A percentile compares a stretch with the other conserved stretches of the same genome.
These are phyloP conservation scores for Pezicula radicicola DNA, from an alignment of 2,329 filamentous ascomycete species.

Conservation along the genomic window DNA sequence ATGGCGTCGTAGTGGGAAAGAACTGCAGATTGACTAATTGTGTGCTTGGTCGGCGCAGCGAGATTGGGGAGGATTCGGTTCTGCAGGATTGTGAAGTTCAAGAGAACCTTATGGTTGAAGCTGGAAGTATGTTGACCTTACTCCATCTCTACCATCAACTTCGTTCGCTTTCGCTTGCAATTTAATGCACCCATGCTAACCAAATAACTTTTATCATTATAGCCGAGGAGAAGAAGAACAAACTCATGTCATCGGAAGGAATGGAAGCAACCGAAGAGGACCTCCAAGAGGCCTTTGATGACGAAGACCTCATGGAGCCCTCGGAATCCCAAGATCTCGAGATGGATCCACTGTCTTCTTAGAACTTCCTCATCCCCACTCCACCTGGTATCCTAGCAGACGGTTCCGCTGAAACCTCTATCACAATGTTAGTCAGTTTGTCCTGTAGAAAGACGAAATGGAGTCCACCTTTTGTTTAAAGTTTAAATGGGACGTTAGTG, in stretches of 20 bases:
- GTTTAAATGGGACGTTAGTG: too few species aligned
- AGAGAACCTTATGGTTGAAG: slow-evolving; percentile 81
- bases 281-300: slow-evolving; percentile 43
- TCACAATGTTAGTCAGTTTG: too few species aligned
- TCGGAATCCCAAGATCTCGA: background rate
- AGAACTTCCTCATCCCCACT: background rate
- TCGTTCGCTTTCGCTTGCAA: background rate
- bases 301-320: slow-evolving; percentile 14
- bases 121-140: slow-evolving; percentile 57
- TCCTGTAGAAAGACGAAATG: too few species aligned
- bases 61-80: slow-evolving; percentile 78
- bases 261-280: slow-evolving; percentile 63
- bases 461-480: too few species aligned
- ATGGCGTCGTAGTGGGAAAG: slow-evolving; percentile 81
- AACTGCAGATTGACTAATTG: slow-evolving; percentile 84
- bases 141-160: background rate
- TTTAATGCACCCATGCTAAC: slow-evolving; percentile 14
- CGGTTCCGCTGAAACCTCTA: too few species aligned
- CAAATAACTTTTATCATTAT: slow-evolving; percentile 27
- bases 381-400: too few species aligned
- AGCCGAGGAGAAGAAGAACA: slow-evolving; percentile 67
- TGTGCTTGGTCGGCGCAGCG: slow-evolving; percentile 76
- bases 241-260: slow-evolving; percentile 65
- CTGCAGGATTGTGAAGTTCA: slow-evolving; percentile 91
- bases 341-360: background rate